Conservation (phyloP, 140 eudicot species). For the Ambrosia hybrid region DNA sequence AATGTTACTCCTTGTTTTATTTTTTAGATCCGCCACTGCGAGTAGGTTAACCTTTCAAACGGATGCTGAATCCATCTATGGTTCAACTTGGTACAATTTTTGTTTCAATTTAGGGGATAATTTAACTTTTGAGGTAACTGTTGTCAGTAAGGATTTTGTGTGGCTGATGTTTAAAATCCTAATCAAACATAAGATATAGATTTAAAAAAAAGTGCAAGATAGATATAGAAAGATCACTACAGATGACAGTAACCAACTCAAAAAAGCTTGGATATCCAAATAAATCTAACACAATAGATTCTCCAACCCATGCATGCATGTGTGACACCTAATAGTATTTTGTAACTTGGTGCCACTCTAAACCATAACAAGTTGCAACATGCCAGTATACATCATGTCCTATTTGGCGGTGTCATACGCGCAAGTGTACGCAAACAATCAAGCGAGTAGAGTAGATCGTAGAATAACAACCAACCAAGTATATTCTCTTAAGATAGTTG, state of each 20-base stretch:
- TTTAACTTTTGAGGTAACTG: background rate
- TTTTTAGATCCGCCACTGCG: too few species aligned
- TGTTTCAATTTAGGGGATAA: too few species aligned
- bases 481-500: constrained; percentile 10
- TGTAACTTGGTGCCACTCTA: constrained; percentile 13
- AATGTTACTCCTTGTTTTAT: too few species aligned
- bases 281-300: constrained; percentile 12
- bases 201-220: constrained; percentile 19
- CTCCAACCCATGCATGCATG: constrained; percentile 44
- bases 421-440: background rate
- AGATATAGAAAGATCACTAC: constrained; percentile 8
- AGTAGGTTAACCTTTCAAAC: too few species aligned
- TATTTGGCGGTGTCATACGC: constrained; percentile 19
- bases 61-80: too few species aligned
- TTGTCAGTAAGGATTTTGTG: too few species aligned
- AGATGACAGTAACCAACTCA: constrained; percentile 32
- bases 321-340: constrained; percentile 37
- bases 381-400: background rate
- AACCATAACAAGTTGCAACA: background rate
- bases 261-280: constrained; percentile 14
- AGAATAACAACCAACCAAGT: background rate
- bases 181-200: constrained; percentile 14
- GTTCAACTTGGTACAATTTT: too few species aligned
- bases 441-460: background rate
- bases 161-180: constrained; percentile 27